phyloP scores from a whole-genome alignment of 2,329 filamentous ascomycete species.

The Neoascochyta sp. region DNA sequence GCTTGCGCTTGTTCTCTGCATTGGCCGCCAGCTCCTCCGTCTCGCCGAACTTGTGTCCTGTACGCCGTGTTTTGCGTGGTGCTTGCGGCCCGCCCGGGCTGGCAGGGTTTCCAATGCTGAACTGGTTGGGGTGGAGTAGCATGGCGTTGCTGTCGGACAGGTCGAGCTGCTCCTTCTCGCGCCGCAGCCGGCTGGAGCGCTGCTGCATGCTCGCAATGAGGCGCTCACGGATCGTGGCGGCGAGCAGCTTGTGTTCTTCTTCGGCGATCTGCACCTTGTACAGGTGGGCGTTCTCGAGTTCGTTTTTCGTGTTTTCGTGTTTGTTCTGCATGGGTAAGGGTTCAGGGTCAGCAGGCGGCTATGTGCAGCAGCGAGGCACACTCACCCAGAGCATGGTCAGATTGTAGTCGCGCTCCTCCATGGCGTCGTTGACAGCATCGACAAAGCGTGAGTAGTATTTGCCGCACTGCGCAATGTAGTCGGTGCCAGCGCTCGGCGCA shows the following conservation, averaged over 20 bases:
- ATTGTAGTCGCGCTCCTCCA: conserved; percentile 82
- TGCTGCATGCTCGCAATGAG: conserved; percentile 56
- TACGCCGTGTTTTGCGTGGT: conserved; percentile 61
- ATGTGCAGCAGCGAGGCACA: conserved; percentile 1
- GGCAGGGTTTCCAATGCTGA: conserved; percentile 61
- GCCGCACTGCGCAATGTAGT: conserved; percentile 63
- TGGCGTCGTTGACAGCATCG: conserved; percentile 78
- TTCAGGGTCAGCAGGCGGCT: conserved; percentile 12
- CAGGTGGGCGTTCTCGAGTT: conserved; percentile 55
- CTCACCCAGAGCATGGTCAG: conserved; percentile 77
- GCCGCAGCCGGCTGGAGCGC: conserved; percentile 55
- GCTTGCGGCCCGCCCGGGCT: conserved; percentile 59
- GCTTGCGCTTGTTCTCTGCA: conserved; percentile 54
- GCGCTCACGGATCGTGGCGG: conserved; percentile 58
- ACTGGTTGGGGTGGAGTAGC: conserved; percentile 62
- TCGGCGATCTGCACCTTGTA: conserved; percentile 60
- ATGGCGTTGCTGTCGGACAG: conserved; percentile 64
- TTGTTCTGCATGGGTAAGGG: conserved; percentile 47
- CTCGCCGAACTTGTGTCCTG: conserved; percentile 55
- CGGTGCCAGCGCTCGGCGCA: conserved; percentile 61
- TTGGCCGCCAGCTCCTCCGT: conserved; percentile 46
- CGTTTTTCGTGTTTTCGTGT: conserved; percentile 53
- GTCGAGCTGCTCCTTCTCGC: conserved; percentile 65
- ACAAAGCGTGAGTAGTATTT: conserved; percentile 83
- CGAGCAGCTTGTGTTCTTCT: conserved; percentile 59